These are phyloP conservation scores for Cutaneotrichosporon curvatum DNA, from an alignment of 1,284 basidiomycete genomes.

Conservation along the genomic window DNA sequence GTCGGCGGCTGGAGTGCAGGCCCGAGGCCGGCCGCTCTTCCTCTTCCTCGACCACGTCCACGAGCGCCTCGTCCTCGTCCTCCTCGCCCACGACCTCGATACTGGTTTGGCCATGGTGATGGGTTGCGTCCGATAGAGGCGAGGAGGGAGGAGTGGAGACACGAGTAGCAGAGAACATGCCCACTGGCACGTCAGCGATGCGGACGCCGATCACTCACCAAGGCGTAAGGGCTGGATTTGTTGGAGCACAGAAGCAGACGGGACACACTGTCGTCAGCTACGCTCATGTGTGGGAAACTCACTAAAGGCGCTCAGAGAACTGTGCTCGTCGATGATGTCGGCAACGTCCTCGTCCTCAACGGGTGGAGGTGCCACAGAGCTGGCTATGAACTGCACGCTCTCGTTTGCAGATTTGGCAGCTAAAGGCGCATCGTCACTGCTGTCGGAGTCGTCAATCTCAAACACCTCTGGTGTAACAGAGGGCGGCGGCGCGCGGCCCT, in stretches of 20 bases:
- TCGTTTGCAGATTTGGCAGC: slow-evolving; percentile 3
- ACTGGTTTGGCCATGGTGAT: slow-evolving; percentile 22
- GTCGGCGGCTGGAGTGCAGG: slow-evolving; percentile 16
- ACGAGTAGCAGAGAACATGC: slow-evolving; percentile 38
- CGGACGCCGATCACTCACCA: slow-evolving; percentile 23
- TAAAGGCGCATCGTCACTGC: background rate
- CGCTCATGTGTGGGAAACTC: no score
- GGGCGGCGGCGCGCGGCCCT: slow-evolving; percentile 9
- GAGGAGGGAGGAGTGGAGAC: slow-evolving; percentile 33
- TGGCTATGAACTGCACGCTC: slow-evolving; percentile 11
- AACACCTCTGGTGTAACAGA: background rate
- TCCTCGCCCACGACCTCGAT: background rate
- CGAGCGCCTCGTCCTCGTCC: slow-evolving; percentile 13
- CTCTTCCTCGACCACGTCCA: slow-evolving; percentile 1
- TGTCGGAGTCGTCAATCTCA: slow-evolving; percentile 4
- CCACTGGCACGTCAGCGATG: slow-evolving; percentile 25
- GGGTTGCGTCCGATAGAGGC: slow-evolving; percentile 33
- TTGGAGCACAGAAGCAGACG: slow-evolving; percentile 35
- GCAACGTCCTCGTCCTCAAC: background rate
- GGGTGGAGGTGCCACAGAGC: background rate
- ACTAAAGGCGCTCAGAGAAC: slow-evolving; percentile 13
- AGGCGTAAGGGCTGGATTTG: slow-evolving; percentile 30
- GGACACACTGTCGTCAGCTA: slow-evolving; percentile 32
- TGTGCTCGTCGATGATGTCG: slow-evolving; percentile 8
- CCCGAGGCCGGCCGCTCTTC: background rate